phyloP scores from a whole-genome alignment of 768 basidiomycete genomes.

The Suillus brevipes region DNA sequence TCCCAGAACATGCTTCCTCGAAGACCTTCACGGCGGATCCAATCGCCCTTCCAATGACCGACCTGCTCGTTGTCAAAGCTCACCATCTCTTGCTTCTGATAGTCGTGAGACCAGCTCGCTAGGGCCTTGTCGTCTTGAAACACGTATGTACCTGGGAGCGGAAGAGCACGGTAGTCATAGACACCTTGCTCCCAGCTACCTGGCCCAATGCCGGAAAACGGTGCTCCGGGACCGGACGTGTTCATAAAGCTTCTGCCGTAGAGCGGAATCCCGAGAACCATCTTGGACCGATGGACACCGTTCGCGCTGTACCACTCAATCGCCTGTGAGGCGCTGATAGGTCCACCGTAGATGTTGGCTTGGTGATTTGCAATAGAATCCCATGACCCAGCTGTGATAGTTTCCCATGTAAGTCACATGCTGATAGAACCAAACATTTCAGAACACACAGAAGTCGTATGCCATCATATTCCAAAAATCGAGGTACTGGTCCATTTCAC shows the following conservation, averaged over 20 bases:
- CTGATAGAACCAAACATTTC: conserved; percentile 5
- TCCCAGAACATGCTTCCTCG: conserved; percentile 98
- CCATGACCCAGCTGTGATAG: conserved; percentile 69
- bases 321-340: conserved; percentile 61
- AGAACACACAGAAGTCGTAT: conserved; percentile 70
- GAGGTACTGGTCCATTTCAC: conserved; percentile 84
- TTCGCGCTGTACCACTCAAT: conserved; percentile 68
- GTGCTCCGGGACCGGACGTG: conserved; percentile 76
- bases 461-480: conserved; percentile 99
- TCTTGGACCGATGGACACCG: conserved; percentile 76
- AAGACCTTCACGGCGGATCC: conserved; percentile 72
- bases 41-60: conserved; percentile 73
- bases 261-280: conserved; percentile 89
- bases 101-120: conserved; percentile 87
- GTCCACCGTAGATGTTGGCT: conserved; percentile 75
- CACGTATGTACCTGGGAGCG: conserved; percentile 68
- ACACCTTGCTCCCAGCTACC: conserved; percentile 90
- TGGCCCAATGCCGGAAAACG: conserved; percentile 80
- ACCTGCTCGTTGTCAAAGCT: conserved; percentile 77
- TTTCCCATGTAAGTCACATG: conserved; percentile 13
- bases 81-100: conserved; percentile 72
- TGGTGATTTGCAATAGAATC: conserved; percentile 75
- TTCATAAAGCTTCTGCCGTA: conserved; percentile 92
- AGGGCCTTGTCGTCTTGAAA: conserved; percentile 63
- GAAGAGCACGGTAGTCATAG: conserved; percentile 93